Percentiles rank a stretch among this genome's conserved stretches.
Conservation (phyloP, 495 filamentous ascomycete species). For the Ramalina intermedia region DNA sequence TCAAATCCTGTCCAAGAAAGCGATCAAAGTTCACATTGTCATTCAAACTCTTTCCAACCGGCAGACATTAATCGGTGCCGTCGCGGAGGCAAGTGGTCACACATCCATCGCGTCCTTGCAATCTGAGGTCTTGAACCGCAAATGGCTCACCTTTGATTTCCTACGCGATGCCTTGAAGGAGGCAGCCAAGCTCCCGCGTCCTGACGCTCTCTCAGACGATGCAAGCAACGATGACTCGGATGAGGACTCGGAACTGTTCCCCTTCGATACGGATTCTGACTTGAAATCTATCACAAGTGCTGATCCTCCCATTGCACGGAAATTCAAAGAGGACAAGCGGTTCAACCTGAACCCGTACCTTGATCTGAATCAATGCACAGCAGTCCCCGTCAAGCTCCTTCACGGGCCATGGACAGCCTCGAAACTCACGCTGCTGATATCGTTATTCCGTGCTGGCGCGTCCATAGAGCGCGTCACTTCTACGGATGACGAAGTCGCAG, state of each 20-base stretch:
- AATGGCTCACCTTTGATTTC: slow-evolving; percentile 5
- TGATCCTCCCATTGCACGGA: neutral
- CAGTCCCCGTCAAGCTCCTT: slow-evolving; percentile 19
- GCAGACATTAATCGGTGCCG: neutral
- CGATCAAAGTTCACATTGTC: slow-evolving; percentile 7
- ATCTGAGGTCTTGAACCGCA: slow-evolving; percentile 4
- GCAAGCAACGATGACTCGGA: neutral
- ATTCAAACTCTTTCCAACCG: neutral
- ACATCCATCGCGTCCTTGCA: slow-evolving; percentile 1
- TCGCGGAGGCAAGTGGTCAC: neutral
- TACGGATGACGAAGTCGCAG: slow-evolving; percentile 11
- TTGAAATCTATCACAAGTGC: neutral
- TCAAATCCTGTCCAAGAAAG: slow-evolving; percentile 20
- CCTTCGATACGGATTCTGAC: neutral
- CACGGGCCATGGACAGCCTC: slow-evolving; percentile 27
- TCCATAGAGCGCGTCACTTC: slow-evolving; percentile 4
- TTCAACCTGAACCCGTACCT: neutral
- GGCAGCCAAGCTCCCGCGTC: too few species aligned
- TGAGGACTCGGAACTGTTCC: neutral
- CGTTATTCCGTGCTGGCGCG: slow-evolving; percentile 11
- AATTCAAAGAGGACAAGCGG: neutral
- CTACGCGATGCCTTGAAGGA: too few species aligned
- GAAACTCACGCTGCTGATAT: slow-evolving; percentile 28
- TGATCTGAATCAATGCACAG: neutral
- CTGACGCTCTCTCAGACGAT: too few species aligned